Conservation (phyloP, 2,329 filamentous ascomycete genomes). For the Fusarium illudens region DNA sequence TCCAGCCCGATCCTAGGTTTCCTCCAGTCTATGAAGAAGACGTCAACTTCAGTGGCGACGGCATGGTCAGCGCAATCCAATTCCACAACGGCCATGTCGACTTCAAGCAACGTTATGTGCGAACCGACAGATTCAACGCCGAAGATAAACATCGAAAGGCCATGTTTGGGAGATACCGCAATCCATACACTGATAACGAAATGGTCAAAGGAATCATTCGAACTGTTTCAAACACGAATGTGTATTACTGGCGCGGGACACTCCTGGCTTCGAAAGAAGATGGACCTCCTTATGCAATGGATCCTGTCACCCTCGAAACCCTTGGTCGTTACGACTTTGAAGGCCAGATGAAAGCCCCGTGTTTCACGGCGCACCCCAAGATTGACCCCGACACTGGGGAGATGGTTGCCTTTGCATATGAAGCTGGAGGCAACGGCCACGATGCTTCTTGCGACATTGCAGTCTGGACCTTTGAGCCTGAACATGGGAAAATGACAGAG, state of each 20-base stretch:
- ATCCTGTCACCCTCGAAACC: constrained; percentile 15
- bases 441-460: constrained; percentile 5
- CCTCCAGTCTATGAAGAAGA: constrained; percentile 19
- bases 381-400: constrained; percentile 4
- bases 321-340: constrained; percentile 8
- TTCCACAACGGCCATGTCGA: constrained; percentile 8
- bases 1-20: constrained; percentile 20
- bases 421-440: constrained; percentile 6
- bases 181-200: constrained; percentile 13
- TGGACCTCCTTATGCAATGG: constrained; percentile 6
- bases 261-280: constrained; percentile 20
- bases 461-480: background rate
- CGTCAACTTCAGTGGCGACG: constrained; percentile 24
- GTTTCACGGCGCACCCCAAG: constrained; percentile 18
- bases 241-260: constrained; percentile 9
- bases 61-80: constrained; percentile 12
- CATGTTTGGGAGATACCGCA: constrained; percentile 21
- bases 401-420: constrained; percentile 6
- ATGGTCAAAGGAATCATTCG: constrained; percentile 5
- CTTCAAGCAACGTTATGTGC: constrained; percentile 14
- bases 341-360: constrained; percentile 3
- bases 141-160: background rate
- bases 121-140: constrained; percentile 1
- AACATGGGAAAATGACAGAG: background rate
- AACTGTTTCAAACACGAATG: constrained; percentile 19